phyloP scores from a whole-genome alignment of 1,284 basidiomycete species.

The Meira miltonrushii region DNA sequence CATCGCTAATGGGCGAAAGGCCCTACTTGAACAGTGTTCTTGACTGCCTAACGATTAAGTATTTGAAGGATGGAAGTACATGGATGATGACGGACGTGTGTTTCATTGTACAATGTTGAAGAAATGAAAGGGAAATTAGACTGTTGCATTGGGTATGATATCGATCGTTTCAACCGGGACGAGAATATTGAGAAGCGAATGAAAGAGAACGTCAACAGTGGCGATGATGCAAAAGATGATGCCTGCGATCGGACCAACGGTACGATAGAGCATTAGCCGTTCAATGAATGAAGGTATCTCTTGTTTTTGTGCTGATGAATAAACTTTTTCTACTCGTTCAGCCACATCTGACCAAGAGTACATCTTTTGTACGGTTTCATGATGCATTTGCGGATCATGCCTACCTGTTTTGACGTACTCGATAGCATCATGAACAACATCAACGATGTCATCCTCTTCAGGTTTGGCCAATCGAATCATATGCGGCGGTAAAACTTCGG shows the following conservation, averaged over 20 bases:
- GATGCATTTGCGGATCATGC: conserved; percentile 74
- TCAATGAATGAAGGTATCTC: conserved; percentile 23
- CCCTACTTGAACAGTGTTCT: too few relatives aligned
- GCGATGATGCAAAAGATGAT: conserved; percentile 72
- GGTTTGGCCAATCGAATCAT: conserved; percentile 92
- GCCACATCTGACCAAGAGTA: conserved; percentile 85
- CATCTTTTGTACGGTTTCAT: conserved; percentile 70
- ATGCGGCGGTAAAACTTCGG: conserved; percentile 85
- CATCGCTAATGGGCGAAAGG: too few relatives aligned
- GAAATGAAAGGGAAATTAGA: neutral
- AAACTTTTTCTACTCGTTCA: conserved; percentile 74
- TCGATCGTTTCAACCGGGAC: conserved; percentile 67
- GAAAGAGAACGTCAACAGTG: conserved; percentile 73
- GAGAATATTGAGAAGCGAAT: conserved; percentile 69
- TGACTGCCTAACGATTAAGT: too few relatives aligned
- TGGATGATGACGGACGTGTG: too few relatives aligned
- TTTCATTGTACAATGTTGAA: neutral
- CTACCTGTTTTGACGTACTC: conserved; percentile 63
- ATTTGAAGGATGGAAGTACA: too few relatives aligned
- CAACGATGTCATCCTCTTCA: conserved; percentile 77
- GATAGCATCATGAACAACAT: conserved; percentile 76
- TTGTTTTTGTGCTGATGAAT: conserved; percentile 63
- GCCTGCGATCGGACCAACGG: conserved; percentile 67
- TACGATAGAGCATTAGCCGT: conserved; percentile 60
- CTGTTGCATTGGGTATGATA: neutral